phyloP scores from a whole-genome alignment of 169 alveolate genomes.

The Eimeria nieschulzi region DNA sequence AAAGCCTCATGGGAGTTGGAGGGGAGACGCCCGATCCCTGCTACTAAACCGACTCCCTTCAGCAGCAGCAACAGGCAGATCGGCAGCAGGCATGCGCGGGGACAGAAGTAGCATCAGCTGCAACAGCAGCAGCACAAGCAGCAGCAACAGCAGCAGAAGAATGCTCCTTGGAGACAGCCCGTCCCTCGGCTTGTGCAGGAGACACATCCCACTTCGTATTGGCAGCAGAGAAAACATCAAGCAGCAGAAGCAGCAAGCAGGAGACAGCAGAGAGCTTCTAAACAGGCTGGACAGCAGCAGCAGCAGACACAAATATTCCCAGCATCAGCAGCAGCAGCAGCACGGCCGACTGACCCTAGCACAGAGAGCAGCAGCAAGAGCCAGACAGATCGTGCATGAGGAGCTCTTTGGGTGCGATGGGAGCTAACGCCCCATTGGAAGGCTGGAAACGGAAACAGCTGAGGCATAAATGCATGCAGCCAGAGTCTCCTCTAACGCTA shows the following conservation, averaged over 20 bases:
- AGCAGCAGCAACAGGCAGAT: not conserved
- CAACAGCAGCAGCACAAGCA: not conserved
- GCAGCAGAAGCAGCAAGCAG: not conserved
- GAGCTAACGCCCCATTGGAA: no score
- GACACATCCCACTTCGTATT: not conserved
- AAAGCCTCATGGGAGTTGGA: not conserved
- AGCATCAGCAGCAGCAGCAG: not conserved
- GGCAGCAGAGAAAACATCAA: not conserved
- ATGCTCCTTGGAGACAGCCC: not conserved
- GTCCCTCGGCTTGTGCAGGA: not conserved
- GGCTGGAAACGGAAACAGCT: no score
- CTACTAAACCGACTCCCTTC: not conserved
- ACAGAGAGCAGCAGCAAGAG: constrained; percentile 23
- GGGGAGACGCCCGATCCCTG: not conserved
- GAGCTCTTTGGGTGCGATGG: constrained; percentile 22
- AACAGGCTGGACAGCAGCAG: not conserved
- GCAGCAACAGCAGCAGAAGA: constrained; percentile 7
- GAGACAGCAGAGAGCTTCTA: not conserved
- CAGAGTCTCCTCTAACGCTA: no score
- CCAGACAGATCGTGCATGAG: constrained; percentile 26
- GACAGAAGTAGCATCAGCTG: not conserved
- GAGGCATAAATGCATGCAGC: no score
- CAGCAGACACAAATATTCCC: not conserved
- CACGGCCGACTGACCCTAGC: not conserved
- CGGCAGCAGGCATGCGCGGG: not conserved